These are phyloP conservation scores for Umbelopsis sp. DNA, from an alignment of 371 early-diverging fungal genomes.

Conservation along the genomic window DNA sequence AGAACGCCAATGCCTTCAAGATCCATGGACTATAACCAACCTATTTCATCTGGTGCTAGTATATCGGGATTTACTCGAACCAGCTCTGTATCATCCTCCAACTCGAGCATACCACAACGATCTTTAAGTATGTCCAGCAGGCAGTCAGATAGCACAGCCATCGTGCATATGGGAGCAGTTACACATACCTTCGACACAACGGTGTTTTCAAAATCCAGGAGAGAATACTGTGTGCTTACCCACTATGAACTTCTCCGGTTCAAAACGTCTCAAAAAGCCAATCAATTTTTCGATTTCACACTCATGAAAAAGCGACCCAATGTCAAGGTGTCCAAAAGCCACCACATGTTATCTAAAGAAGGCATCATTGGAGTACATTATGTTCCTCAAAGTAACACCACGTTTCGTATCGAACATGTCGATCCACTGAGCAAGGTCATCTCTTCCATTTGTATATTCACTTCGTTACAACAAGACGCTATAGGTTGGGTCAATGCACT, in stretches of 20 bases:
- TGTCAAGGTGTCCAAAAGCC: conserved; percentile 9
- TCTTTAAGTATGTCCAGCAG: not conserved
- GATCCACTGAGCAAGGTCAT: conserved; percentile 34
- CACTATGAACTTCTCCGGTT: conserved; percentile 34
- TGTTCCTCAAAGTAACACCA: conserved; percentile 13
- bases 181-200: conserved; percentile 2
- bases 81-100: conserved; percentile 5
- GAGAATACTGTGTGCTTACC: conserved; percentile 37
- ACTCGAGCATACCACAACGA: not conserved
- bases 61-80: not conserved
- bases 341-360: conserved; percentile 26
- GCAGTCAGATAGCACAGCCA: not conserved
- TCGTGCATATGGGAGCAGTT: conserved; percentile 3
- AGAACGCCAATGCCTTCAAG: not conserved
- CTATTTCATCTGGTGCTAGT: not conserved
- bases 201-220: conserved; percentile 27
- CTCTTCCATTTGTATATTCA: conserved; percentile 25
- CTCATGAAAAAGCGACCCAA: conserved; percentile 12
- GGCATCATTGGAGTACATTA: conserved; percentile 38
- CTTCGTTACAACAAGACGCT: conserved; percentile 26
- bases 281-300: conserved; percentile 22
- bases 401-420: conserved; percentile 40
- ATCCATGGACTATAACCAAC: not conserved
- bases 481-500: conserved; percentile 37
- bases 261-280: conserved; percentile 40